Evolutionary conservation across 2,329 filamentous ascomycete genomes (phyloP), one percentile per base, ranked within the genome.

Genomic region (Neobulgaria alba): DNA sequence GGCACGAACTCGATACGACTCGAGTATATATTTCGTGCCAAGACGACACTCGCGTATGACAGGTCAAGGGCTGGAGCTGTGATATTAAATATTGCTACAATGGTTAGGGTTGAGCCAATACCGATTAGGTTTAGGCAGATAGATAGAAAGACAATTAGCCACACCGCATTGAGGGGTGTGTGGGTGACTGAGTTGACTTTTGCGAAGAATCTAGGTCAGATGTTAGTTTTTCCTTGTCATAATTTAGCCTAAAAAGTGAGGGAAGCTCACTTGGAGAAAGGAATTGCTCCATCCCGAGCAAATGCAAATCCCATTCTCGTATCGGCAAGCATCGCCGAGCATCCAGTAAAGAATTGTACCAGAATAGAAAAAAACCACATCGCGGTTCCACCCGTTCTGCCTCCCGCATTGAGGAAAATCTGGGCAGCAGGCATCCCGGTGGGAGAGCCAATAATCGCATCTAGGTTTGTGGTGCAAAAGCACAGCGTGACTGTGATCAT

Each of bases 341-440:
- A 76, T 15, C 76, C 75, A 5, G 77, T 80, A 60, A 81, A 79
- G 56, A 77, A 75, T 45, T 80, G 77, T 2, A 81, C 73, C 1
- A 81, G 65, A 43, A 79, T 74, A 14, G 76, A 71, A 44, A 75
- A 75, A 41, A 69, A 70, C 71, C 73, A 77, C 74, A 79, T 79
- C 12, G 67, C 54, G 0, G 72, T 74, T 20, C 72, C 75, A n/a
- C 73, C 74, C 2, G 57, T 65, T 46, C 59, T 66, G 2, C 75
- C 75, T 8, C 70, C 74, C 3, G 75, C 75, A 48, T 81, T 78
- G 33, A 77, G 63, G 54, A 80, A 72, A 34, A 74, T 68, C 46
- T 73, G 68, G 1, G 75, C 77, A 0, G 74, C 73, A 0, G 77
- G 76, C 7, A 79, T 65, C 3, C 75, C 77, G 0, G 75, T 79